A percentile compares a stretch with the other conserved stretches of the same genome.
phyloP scores from a whole-genome alignment of 345 rosid genomes.

The Camelina sativa region DNA sequence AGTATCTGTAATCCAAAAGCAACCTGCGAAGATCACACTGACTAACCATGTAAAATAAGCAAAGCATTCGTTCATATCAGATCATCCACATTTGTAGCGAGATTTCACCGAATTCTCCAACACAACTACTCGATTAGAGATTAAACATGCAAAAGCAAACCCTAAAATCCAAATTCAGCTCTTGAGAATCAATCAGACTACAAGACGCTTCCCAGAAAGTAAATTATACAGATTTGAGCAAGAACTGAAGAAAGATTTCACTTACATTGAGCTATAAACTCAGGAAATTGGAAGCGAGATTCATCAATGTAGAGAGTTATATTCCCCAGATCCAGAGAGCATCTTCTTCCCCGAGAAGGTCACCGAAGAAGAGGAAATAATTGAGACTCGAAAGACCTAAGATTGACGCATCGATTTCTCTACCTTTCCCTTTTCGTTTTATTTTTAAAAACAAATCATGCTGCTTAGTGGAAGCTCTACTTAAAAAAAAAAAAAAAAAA shows the following conservation, averaged over 20 bases:
- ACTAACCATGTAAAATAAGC: background rate
- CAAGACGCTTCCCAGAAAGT: background rate
- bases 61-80: background rate
- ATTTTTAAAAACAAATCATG: background rate
- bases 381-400: slow-evolving; percentile 13
- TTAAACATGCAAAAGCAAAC: background rate
- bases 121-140: background rate
- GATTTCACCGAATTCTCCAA: background rate
- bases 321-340: background rate
- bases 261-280: slow-evolving; percentile 29
- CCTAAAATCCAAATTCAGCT: slow-evolving; percentile 15
- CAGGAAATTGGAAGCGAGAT: slow-evolving; percentile 9
- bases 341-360: slow-evolving; percentile 4
- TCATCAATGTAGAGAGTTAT: background rate
- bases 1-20: background rate
- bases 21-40: slow-evolving; percentile 1
- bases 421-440: slow-evolving; percentile 1
- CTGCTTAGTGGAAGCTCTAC: background rate
- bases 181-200: slow-evolving; percentile 4
- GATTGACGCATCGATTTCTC: slow-evolving; percentile 6
- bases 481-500: too few species aligned
- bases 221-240: background rate
- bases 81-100: background rate
- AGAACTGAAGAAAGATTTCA: background rate
- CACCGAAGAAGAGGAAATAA: background rate